Conservation (phyloP, 345 rosid species). For the Bruguiera parviflora region DNA sequence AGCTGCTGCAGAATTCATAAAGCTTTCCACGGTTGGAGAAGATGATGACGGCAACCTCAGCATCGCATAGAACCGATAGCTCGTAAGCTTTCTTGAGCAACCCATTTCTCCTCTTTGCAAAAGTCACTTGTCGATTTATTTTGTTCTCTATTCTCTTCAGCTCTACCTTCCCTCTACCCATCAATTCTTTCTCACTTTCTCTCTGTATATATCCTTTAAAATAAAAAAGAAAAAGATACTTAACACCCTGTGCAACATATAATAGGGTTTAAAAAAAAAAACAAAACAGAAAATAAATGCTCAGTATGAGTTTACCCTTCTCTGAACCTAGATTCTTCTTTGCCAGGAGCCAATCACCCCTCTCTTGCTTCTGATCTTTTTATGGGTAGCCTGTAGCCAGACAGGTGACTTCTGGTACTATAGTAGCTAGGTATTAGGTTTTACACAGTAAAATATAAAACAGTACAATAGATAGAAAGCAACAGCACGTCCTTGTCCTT, state of each 20-base stretch:
- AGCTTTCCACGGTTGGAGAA: slow-evolving; percentile 29
- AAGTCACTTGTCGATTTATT: slow-evolving; percentile 35
- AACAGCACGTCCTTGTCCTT: too few relatives aligned
- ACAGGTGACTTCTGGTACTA: too few relatives aligned
- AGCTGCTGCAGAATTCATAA: slow-evolving; percentile 54
- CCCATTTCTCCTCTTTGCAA: slow-evolving; percentile 25
- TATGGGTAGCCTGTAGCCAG: too few relatives aligned
- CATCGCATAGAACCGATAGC: slow-evolving; percentile 24
- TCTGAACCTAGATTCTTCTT: too few relatives aligned
- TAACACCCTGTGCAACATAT: background rate
- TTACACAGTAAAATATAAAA: too few relatives aligned
- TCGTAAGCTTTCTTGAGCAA: slow-evolving; percentile 27
- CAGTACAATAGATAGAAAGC: too few relatives aligned
- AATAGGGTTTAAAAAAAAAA: background rate
- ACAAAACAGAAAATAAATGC: too few relatives aligned
- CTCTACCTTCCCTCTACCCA: slow-evolving; percentile 70
- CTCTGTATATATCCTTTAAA: background rate
- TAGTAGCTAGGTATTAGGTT: too few relatives aligned
- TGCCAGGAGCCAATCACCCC: too few relatives aligned
- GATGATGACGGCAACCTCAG: slow-evolving; percentile 25
- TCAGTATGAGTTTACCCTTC: too few relatives aligned
- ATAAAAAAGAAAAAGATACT: background rate
- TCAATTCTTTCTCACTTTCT: background rate
- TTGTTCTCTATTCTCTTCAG: slow-evolving; percentile 65
- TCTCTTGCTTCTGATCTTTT: too few relatives aligned